Evolutionary conservation across 2,329 filamentous ascomycete species (phyloP).

Genomic region (Teratosphaeria viscida): DNA sequence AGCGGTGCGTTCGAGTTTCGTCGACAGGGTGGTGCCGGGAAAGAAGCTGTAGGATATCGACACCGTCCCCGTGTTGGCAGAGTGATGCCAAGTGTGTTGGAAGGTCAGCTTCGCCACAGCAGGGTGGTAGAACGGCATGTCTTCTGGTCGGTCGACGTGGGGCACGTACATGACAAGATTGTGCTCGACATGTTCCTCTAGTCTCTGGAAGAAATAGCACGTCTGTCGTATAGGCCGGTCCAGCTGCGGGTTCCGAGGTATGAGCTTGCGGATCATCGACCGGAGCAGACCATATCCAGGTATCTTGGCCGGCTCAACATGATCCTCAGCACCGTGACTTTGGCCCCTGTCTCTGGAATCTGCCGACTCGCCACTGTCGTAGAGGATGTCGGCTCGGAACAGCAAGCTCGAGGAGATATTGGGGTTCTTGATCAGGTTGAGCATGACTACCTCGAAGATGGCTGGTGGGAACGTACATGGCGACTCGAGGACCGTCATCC

Average conservation of each 20-base stretch:
- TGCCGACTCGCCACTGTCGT: slow-evolving; percentile 33
- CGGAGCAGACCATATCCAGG: slow-evolving; percentile 40
- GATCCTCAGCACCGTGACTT: not conserved
- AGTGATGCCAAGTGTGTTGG: slow-evolving; percentile 52
- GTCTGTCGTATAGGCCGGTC: slow-evolving; percentile 73
- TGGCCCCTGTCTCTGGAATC: slow-evolving; percentile 37
- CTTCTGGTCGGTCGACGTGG: slow-evolving; percentile 50
- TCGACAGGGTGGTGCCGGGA: slow-evolving; percentile 10
- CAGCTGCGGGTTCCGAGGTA: slow-evolving; percentile 70
- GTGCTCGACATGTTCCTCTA: slow-evolving; percentile 25
- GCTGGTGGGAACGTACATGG: slow-evolving; percentile 52
- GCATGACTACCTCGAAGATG: slow-evolving; percentile 57
- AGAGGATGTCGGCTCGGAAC: slow-evolving; percentile 66
- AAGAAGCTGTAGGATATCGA: slow-evolving; percentile 44
- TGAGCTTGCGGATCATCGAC: slow-evolving; percentile 62
- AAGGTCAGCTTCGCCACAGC: slow-evolving; percentile 64
- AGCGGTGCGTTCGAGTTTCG: slow-evolving; percentile 51
- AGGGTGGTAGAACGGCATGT: slow-evolving; percentile 84
- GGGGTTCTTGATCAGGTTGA: slow-evolving; percentile 66
- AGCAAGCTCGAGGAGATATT: slow-evolving; percentile 71
- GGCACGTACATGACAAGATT: slow-evolving; percentile 68
- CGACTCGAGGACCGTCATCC: slow-evolving; percentile 18
- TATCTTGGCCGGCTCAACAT: slow-evolving; percentile 1
- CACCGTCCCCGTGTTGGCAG: slow-evolving; percentile 20
- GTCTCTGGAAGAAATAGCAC: slow-evolving; percentile 52